Conservation (phyloP, 208 protist genomes). For the Vickermania spadyakhi region DNA sequence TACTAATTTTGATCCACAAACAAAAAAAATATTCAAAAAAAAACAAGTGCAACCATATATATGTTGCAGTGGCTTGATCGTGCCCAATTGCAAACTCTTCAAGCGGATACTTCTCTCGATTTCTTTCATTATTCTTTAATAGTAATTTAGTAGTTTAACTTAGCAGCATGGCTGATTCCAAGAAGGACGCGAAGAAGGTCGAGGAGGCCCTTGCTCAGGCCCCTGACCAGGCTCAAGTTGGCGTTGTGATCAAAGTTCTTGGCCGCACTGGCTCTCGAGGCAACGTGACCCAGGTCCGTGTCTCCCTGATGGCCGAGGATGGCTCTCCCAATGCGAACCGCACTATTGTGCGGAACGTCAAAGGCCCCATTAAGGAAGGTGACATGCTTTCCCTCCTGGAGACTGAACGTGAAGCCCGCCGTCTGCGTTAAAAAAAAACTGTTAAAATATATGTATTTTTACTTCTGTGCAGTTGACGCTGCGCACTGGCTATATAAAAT, state of each 20-base stretch:
- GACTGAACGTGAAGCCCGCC: slow-evolving; percentile 99
- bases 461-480: not conserved
- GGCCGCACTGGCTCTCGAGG: slow-evolving; percentile 99
- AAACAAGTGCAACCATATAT: not conserved
- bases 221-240: slow-evolving; percentile 87
- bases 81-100: not conserved
- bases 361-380: slow-evolving; percentile 97
- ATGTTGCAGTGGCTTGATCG: not conserved
- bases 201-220: slow-evolving; percentile 69
- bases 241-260: slow-evolving; percentile 97
- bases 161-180: slow-evolving; percentile 19
- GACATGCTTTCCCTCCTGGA: slow-evolving; percentile 99
- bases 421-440: slow-evolving; percentile 92
- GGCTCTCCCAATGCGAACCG: slow-evolving; percentile 87
- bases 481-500: not conserved
- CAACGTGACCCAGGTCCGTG: slow-evolving; percentile 98
- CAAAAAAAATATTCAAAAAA: too few relatives aligned
- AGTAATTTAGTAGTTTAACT: too few relatives aligned
- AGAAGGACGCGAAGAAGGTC: slow-evolving; percentile 85
- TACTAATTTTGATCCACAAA: too few relatives aligned
- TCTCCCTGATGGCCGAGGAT: slow-evolving; percentile 90
- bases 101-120: too few relatives aligned
- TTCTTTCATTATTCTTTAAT: too few relatives aligned
- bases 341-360: slow-evolving; percentile 99
- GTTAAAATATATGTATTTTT: not conserved